A percentile compares a stretch with the other conserved stretches of the same genome.
Conservation (phyloP, 345 rosid genomes). For the Murraya paniculata region DNA sequence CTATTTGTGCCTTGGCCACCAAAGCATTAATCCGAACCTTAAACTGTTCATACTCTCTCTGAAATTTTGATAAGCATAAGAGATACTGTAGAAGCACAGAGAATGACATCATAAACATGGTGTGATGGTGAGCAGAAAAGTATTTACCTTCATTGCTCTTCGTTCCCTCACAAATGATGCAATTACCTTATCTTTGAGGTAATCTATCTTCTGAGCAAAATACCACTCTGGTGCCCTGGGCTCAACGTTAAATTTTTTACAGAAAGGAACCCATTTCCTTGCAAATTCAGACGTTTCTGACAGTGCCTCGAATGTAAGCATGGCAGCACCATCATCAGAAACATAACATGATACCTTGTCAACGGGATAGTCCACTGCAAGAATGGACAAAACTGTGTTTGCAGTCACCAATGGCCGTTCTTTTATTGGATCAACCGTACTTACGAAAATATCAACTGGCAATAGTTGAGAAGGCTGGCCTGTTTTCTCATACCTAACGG, state of each 20-base stretch:
- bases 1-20: slow-evolving; percentile 58
- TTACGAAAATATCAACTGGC: slow-evolving; percentile 47
- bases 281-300: slow-evolving; percentile 74
- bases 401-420: slow-evolving; percentile 73
- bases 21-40: slow-evolving; percentile 59
- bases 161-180: slow-evolving; percentile 64
- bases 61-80: slow-evolving; percentile 9
- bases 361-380: slow-evolving; percentile 70
- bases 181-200: slow-evolving; percentile 47
- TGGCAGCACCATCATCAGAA: slow-evolving; percentile 75
- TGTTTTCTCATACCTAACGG: slow-evolving; percentile 43
- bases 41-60: slow-evolving; percentile 76
- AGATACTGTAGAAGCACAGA: not conserved
- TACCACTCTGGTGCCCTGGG: slow-evolving; percentile 76
- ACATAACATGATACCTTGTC: slow-evolving; percentile 71
- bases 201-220: slow-evolving; percentile 60
- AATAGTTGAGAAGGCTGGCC: slow-evolving; percentile 48
- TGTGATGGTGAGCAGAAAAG: not conserved
- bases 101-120: not conserved
- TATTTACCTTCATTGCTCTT: slow-evolving; percentile 62
- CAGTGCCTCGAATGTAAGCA: slow-evolving; percentile 67
- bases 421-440: slow-evolving; percentile 62
- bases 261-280: slow-evolving; percentile 69
- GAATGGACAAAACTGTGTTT: slow-evolving; percentile 65
- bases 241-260: slow-evolving; percentile 61